Base-by-base conservation (phyloP, 2,329 filamentous ascomycete genomes). In the Aphanocladium album region DNA sequence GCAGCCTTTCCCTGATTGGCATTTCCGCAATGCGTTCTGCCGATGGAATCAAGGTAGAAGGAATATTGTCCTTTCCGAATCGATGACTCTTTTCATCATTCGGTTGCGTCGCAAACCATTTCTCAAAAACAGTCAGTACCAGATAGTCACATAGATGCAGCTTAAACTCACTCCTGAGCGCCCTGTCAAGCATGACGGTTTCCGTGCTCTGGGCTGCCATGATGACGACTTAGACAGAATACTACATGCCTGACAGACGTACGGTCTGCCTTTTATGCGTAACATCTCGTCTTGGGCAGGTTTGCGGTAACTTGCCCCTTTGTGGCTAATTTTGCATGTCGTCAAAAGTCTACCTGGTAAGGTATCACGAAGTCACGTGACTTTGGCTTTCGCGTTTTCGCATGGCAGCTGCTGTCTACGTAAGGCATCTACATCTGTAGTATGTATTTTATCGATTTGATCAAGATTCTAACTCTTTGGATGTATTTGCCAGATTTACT, bases 1-100 rank as follows among this genome's bases (percentile, higher is more conserved):
- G 72, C 27, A 83, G 71, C 16, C 72, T 72, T 41, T 77, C 66
- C 41, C 79, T 76, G 46, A 81, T 77, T 2, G 60, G 62, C 3
- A 60, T 43, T 8, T 52, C 25, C 7, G 56, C 46, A 35, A 45
- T 52, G n/a, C 46, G 23, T 33, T 51, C 56, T 16, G 25, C 14
- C 19, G 12, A 43, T 8, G 37, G 37, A 27, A 17, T 25, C 5
- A 52, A 12, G 1, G 35, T n/a, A 43, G 47, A 52, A 21, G 56
- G 46, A 23, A 51, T 52, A n/a, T 43, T 52, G n/a, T 58, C 37
- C 14, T 52, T 35, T 58, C 56, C 56, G 21, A 58, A n/a, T 1
- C 35, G 17, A 11, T 58, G 46, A 6, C 6, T 16, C 9, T 35
- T 58, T 5, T 19, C 14, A 21, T 52, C 37, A 43, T 23, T 33